Evolutionary conservation across 148 eudicot species (phyloP).

Genomic region (Persicaria tinctoria): DNA sequence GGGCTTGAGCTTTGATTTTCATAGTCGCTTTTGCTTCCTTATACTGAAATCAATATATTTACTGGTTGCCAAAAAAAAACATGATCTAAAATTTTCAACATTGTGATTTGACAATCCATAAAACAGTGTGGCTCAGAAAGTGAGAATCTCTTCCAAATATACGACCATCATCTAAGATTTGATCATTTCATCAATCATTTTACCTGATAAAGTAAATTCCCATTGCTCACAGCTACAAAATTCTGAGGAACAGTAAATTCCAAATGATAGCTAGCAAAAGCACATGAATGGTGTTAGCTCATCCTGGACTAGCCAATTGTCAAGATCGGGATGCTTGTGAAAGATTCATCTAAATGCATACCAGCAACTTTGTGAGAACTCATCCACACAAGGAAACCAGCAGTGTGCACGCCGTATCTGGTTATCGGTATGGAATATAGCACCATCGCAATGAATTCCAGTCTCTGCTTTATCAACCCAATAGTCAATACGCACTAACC

Average conservation of each 20-base stretch:
- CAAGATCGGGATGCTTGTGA: slow-evolving; percentile 9
- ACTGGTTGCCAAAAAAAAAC: too few relatives aligned
- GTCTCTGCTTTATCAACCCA: slow-evolving; percentile 97
- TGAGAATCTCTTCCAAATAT: slow-evolving; percentile 6
- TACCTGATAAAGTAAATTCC: slow-evolving; percentile 90
- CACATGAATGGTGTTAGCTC: slow-evolving; percentile 13
- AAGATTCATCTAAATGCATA: slow-evolving; percentile 40
- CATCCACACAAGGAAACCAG: slow-evolving; percentile 99
- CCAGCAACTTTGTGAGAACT: slow-evolving; percentile 85
- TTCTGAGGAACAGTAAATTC: slow-evolving; percentile 89
- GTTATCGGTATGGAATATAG: slow-evolving; percentile 77
- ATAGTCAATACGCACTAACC: slow-evolving; percentile 73
- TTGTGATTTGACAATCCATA: not conserved
- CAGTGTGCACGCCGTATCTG: slow-evolving; percentile 97
- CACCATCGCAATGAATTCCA: slow-evolving; percentile 77
- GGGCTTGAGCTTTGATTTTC: too few relatives aligned
- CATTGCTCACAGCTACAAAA: slow-evolving; percentile 87
- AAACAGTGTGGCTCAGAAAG: slow-evolving; percentile 1
- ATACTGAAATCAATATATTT: too few relatives aligned
- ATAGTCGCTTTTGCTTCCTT: too few relatives aligned
- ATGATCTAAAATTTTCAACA: not conserved
- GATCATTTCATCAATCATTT: slow-evolving; percentile 10
- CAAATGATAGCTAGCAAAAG: slow-evolving; percentile 68
- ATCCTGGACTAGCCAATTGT: slow-evolving; percentile 3
- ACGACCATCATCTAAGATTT: not conserved